phyloP scores from a whole-genome alignment of 345 rosid species.

The Bretschneidera sinensis region DNA sequence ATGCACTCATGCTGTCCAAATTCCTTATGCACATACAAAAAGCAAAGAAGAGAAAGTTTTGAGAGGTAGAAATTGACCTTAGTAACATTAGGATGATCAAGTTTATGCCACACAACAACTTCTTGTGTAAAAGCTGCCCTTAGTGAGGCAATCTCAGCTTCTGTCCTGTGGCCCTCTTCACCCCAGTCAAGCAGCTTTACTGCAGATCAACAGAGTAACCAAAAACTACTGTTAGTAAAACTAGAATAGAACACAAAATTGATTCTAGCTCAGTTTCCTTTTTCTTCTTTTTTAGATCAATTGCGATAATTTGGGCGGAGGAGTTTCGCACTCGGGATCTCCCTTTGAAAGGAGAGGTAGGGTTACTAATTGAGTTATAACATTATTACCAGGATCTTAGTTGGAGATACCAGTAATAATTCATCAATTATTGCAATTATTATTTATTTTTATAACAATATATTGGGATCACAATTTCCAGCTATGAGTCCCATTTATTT shows the following conservation, averaged over 20 bases:
- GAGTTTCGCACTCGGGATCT: no score
- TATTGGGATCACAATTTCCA: slow-evolving; percentile 3
- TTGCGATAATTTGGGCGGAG: no score
- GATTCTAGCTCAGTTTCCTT: neutral
- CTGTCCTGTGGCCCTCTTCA: slow-evolving; percentile 95
- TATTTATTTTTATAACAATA: neutral
- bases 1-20: neutral
- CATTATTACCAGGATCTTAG: no score
- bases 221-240: slow-evolving; percentile 12
- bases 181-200: slow-evolving; percentile 99
- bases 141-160: slow-evolving; percentile 73
- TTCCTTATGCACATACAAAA: neutral
- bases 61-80: slow-evolving; percentile 46
- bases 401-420: no score
- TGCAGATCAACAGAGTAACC: slow-evolving; percentile 21
- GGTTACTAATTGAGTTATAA: no score
- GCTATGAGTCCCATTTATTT: slow-evolving; percentile 2
- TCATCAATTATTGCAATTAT: no score
- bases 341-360: no score
- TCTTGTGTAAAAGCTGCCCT: slow-evolving; percentile 90
- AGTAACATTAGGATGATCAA: slow-evolving; percentile 96
- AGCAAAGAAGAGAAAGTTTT: neutral
- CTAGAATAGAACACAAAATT: slow-evolving; percentile 7
- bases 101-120: slow-evolving; percentile 98
- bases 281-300: neutral